Evolutionary conservation across 805 yeast species (phyloP).

Genomic region (Saturnispora saitoi): DNA sequence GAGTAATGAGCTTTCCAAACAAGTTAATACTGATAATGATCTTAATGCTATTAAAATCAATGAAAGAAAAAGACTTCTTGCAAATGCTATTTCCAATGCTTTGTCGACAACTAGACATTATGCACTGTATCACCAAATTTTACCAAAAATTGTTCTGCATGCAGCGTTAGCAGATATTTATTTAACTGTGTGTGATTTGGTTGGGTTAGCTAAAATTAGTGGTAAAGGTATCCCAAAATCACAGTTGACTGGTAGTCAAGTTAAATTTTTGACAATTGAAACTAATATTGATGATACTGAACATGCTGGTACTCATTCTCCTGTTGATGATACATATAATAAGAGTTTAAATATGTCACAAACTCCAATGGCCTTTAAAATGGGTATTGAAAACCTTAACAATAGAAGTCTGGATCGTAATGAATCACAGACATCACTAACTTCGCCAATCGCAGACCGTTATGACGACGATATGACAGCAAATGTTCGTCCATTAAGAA

Average conservation of each 20-base stretch:
- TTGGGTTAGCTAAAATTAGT: slow-evolving; percentile 43
- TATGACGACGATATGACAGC: slow-evolving; percentile 14
- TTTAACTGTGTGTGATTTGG: slow-evolving; percentile 53
- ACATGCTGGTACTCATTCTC: background rate
- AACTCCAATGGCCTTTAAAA: slow-evolving; percentile 12
- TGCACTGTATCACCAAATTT: slow-evolving; percentile 49
- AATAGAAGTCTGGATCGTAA: background rate
- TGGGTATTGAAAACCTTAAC: background rate
- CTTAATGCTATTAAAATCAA: slow-evolving; percentile 8
- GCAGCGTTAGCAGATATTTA: slow-evolving; percentile 69
- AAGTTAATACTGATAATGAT: slow-evolving; percentile 26
- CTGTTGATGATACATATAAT: background rate
- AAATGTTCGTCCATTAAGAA: slow-evolving; percentile 61
- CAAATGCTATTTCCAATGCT: slow-evolving; percentile 63
- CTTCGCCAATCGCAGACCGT: background rate
- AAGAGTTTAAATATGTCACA: slow-evolving; percentile 7
- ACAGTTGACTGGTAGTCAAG: background rate
- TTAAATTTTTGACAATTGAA: background rate
- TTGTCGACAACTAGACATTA: slow-evolving; percentile 72
- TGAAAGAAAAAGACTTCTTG: slow-evolving; percentile 40
- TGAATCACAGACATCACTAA: slow-evolving; percentile 1
- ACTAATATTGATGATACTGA: background rate
- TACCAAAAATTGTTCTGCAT: slow-evolving; percentile 66
- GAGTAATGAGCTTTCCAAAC: slow-evolving; percentile 32
- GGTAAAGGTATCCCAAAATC: slow-evolving; percentile 4